Percentiles rank a stretch among this genome's conserved stretches.
Evolutionary conservation across 805 yeast species (phyloP).

Genomic region (Ogataea methanolica): DNA sequence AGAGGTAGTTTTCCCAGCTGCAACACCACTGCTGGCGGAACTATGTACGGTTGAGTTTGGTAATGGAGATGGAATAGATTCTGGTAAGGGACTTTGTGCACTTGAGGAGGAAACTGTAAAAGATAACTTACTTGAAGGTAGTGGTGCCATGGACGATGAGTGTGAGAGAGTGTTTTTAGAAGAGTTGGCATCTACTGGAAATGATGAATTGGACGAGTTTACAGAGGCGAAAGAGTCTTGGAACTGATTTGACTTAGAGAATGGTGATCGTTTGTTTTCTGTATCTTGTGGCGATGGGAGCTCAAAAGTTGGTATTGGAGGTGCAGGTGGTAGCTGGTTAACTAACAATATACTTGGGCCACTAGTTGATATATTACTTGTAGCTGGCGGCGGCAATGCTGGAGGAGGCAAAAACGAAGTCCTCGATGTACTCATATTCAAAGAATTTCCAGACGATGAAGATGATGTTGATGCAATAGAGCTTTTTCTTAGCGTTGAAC

Average conservation of each 20-base stretch:
- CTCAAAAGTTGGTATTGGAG: conserved; percentile 48
- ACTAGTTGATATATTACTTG: neutral
- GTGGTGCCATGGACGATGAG: conserved; percentile 2
- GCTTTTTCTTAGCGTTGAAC: conserved; percentile 15
- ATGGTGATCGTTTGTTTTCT: neutral
- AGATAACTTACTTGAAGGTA: conserved; percentile 1
- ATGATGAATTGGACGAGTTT: neutral
- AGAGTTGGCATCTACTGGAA: neutral
- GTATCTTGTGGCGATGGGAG: conserved; percentile 12
- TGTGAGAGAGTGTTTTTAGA: neutral
- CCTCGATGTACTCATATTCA: conserved; percentile 1
- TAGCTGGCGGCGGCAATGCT: neutral
- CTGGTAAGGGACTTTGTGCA: neutral
- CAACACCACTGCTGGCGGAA: too few relatives aligned
- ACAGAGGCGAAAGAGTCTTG: neutral
- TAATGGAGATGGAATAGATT: conserved; percentile 40
- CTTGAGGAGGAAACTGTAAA: neutral
- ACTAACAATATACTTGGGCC: conserved; percentile 4
- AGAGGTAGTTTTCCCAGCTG: conserved; percentile 11
- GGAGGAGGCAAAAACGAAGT: neutral
- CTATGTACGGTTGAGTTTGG: conserved; percentile 30
- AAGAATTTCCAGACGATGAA: conserved; percentile 11
- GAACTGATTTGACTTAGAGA: neutral
- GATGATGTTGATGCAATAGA: conserved; percentile 17
- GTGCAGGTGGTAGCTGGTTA: conserved; percentile 45